Percentiles rank a stretch among this genome's conserved stretches.
phyloP scores from a whole-genome alignment of 2,329 filamentous ascomycete genomes.

The Niveomyces coronatus region DNA sequence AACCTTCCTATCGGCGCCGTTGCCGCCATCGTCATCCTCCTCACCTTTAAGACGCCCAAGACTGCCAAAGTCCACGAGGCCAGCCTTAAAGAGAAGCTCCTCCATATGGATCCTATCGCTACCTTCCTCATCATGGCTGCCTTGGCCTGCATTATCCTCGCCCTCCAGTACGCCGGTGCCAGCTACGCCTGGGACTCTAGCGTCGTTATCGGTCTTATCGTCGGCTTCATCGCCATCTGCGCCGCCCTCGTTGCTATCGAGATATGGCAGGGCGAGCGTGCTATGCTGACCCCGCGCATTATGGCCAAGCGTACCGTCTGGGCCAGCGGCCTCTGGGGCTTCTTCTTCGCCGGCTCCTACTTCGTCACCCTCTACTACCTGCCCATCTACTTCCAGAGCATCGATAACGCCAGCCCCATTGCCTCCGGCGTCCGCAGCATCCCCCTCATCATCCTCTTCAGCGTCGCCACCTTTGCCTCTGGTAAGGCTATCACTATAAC shows the following conservation, averaged over 20 bases:
- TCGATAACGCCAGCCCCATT: slow-evolving; percentile 24
- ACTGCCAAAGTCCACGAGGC: slow-evolving; percentile 20
- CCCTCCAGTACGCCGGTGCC: slow-evolving; percentile 33
- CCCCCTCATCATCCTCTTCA: slow-evolving; percentile 26
- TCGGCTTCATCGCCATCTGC: slow-evolving; percentile 21
- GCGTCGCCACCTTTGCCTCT: slow-evolving; percentile 16
- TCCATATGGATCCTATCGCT: slow-evolving; percentile 26
- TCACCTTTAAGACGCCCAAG: slow-evolving; percentile 24
- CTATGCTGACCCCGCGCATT: slow-evolving; percentile 25
- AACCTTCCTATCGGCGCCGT: slow-evolving; percentile 18
- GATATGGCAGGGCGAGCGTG: slow-evolving; percentile 26
- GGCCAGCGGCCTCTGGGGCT: slow-evolving; percentile 21
- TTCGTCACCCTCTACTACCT: slow-evolving; percentile 30
- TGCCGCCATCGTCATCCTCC: slow-evolving; percentile 12
- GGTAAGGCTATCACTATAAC: neutral
- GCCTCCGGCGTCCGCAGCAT: slow-evolving; percentile 28
- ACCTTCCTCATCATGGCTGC: slow-evolving; percentile 18
- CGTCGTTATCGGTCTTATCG: slow-evolving; percentile 27
- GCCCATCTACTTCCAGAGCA: slow-evolving; percentile 28
- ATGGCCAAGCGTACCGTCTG: slow-evolving; percentile 22
- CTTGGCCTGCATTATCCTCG: slow-evolving; percentile 34
- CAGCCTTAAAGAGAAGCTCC: slow-evolving; percentile 25
- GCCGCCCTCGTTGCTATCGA: slow-evolving; percentile 23
- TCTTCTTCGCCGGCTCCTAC: slow-evolving; percentile 27
- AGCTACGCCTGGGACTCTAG: slow-evolving; percentile 26